These are phyloP conservation scores for Alternaria sp. DNA, from an alignment of 2,329 filamentous ascomycete genomes.

Conservation along the genomic window DNA sequence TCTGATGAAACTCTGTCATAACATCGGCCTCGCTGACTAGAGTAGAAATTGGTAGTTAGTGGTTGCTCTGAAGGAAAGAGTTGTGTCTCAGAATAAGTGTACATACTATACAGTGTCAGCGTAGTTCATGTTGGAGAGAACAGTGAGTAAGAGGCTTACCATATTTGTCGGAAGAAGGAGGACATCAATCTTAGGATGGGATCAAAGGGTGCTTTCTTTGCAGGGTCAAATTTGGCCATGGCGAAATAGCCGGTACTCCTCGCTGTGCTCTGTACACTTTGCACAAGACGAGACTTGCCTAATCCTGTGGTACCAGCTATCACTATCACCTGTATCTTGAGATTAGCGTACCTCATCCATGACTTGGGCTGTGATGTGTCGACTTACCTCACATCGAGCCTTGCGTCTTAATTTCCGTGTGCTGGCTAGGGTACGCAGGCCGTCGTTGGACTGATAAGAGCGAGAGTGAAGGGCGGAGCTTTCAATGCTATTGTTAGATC, in stretches of 20 bases:
- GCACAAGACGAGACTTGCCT: conserved; percentile 69
- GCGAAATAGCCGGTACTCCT: conserved; percentile 69
- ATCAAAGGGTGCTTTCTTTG: conserved; percentile 68
- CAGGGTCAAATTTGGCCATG: conserved; percentile 67
- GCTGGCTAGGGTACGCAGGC: conserved; percentile 42
- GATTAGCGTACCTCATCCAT: neutral
- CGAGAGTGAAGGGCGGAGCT: conserved; percentile 35
- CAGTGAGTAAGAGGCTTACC: neutral
- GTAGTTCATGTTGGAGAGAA: neutral
- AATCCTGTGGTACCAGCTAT: conserved; percentile 66
- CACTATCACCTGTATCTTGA: conserved; percentile 56
- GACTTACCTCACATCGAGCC: conserved; percentile 62
- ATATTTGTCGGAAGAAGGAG: conserved; percentile 70
- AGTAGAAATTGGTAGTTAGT: neutral
- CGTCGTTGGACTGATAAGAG: conserved; percentile 40
- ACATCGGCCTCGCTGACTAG: conserved; percentile 68
- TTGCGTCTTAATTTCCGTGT: conserved; percentile 57
- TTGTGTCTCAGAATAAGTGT: neutral
- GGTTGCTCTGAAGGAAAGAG: neutral
- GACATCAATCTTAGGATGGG: conserved; percentile 68
- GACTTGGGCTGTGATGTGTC: neutral
- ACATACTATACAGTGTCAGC: neutral
- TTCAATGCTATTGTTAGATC: conserved; percentile 45
- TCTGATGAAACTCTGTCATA: conserved; percentile 68
- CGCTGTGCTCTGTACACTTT: conserved; percentile 65